These are phyloP conservation scores for Multifurca ochricompacta DNA, from an alignment of 768 basidiomycete genomes.

Conservation along the genomic window DNA sequence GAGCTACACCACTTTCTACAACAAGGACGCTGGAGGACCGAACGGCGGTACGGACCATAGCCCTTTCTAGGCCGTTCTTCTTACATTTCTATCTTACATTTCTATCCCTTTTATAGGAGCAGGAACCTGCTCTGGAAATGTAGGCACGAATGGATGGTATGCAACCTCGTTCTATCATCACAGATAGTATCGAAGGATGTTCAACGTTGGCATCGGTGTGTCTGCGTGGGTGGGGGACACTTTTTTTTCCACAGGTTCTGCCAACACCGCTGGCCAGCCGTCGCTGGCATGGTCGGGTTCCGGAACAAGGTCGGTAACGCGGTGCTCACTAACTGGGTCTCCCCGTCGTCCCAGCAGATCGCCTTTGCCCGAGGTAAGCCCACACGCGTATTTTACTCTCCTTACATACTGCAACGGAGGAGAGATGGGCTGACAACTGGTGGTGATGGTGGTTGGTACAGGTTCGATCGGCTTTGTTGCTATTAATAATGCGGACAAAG, in stretches of 20 bases:
- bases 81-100: not conserved
- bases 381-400: not conserved
- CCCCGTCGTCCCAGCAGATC: constrained; percentile 50
- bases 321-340: constrained; percentile 47
- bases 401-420: not conserved
- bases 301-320: constrained; percentile 48
- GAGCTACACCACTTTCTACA: constrained; percentile 41
- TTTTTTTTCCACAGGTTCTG: constrained; percentile 48
- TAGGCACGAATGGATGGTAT: constrained; percentile 47
- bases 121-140: constrained; percentile 44
- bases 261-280: constrained; percentile 53
- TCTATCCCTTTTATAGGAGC: constrained; percentile 25
- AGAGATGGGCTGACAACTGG: too few relatives aligned
- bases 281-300: constrained; percentile 56
- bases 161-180: not conserved
- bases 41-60: constrained; percentile 39
- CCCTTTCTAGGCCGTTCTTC: too few relatives aligned
- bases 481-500: constrained; percentile 54
- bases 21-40: constrained; percentile 49
- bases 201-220: too few relatives aligned
- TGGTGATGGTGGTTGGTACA: too few relatives aligned
- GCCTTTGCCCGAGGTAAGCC: constrained; percentile 55
- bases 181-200: too few relatives aligned
- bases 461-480: constrained; percentile 53
- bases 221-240: too few relatives aligned